Evolutionary conservation across 305 asterid genomes (phyloP), one percentile per base, ranked within the genome.

Genomic region (Rubia tinctorum): DNA sequence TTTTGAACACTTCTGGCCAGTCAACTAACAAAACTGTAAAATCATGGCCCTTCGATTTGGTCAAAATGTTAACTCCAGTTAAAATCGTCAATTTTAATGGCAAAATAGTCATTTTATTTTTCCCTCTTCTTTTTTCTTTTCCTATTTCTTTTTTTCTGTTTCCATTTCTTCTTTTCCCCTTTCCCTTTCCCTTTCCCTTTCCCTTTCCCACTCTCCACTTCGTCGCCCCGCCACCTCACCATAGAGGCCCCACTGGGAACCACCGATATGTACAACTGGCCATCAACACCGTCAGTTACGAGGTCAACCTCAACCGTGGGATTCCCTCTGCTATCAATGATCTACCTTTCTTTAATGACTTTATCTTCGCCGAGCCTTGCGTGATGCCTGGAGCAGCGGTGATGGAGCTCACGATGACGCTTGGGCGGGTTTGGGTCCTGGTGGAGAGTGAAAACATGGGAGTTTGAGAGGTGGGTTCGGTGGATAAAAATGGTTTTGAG

Each of bases 181-280:
- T n/a, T n/a, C n/a, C n/a, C n/a, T n/a, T n/a, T n/a, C n/a, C n/a
- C n/a, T n/a, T n/a, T n/a, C n/a, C n/a, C n/a, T n/a, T n/a, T n/a
- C n/a, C n/a, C n/a, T n/a, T n/a, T n/a, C n/a, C n/a, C n/a, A n/a
- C n/a, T n/a, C n/a, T n/a, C n/a, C n/a, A n/a, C n/a, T n/a, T n/a
- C n/a, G n/a, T n/a, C n/a, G n/a, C n/a, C n/a, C n/a, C n/a, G n/a
- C n/a, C n/a, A n/a, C n/a, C n/a, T n/a, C n/a, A n/a, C 99, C 30
- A 98, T 95, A 56, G 99, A 92, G 69, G 99, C 99, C 20, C 97
- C 99, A 79, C 99, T 95, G 14, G 99, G 99, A 55, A 92, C 98
- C 34, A 98, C 99, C 64, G 99, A 94, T 58, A 98, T 88, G 55
- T 84, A 90, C 8, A 94, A 83, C 56, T 85, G 76, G 51, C 78